Conservation (phyloP, 495 filamentous ascomycete genomes). For the Durotheca rogersii region DNA sequence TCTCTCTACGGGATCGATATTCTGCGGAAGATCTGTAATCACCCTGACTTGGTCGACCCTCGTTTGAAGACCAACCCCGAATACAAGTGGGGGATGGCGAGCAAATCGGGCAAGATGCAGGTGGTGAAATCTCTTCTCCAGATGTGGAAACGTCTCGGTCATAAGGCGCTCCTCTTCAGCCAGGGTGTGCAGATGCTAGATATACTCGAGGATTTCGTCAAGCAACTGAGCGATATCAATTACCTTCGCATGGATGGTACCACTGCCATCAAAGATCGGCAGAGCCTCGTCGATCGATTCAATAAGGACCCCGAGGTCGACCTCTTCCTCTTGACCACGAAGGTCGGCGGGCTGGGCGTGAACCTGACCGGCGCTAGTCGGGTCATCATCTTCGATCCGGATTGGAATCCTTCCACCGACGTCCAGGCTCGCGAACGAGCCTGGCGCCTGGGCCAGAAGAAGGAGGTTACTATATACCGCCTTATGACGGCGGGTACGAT, state of each 20-base stretch:
- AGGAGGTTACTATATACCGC: constrained; percentile 89
- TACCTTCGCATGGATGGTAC: constrained; percentile 92
- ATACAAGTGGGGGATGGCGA: constrained; percentile 70
- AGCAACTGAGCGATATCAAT: constrained; percentile 63
- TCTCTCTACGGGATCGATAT: constrained; percentile 86
- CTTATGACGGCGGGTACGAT: constrained; percentile 97
- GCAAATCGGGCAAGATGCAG: constrained; percentile 91
- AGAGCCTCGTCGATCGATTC: constrained; percentile 85
- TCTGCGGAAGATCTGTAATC: constrained; percentile 95
- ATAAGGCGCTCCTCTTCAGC: constrained; percentile 88
- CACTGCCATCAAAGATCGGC: constrained; percentile 79
- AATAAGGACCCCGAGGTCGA: constrained; percentile 76
- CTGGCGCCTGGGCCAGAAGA: constrained; percentile 93
- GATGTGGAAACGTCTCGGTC: constrained; percentile 81
- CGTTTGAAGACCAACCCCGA: constrained; percentile 54
- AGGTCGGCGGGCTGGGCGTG: constrained; percentile 89
- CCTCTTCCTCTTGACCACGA: constrained; percentile 90
- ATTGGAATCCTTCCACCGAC: constrained; percentile 96
- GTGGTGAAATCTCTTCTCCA: constrained; percentile 80
- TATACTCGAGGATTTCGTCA: constrained; percentile 80
- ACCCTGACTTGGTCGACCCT: constrained; percentile 82
- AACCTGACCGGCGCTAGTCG: constrained; percentile 94
- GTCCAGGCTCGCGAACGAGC: constrained; percentile 93
- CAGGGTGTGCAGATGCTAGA: constrained; percentile 92
- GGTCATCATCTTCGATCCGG: constrained; percentile 95